Conservation (phyloP, 202 grass and related monocot species). For the Tripidium arundinaceum region DNA sequence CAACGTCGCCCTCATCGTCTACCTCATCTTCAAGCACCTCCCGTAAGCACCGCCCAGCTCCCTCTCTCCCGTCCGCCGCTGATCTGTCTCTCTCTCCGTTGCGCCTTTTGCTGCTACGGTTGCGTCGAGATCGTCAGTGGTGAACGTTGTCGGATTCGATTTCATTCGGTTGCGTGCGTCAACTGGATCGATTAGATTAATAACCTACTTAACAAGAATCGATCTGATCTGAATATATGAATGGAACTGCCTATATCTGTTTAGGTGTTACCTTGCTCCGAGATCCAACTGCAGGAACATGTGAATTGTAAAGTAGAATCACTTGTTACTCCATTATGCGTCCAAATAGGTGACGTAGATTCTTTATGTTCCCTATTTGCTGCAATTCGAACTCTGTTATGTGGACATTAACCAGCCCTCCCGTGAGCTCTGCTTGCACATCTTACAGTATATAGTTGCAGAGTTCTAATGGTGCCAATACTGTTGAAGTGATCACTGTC, state of each 20-base stretch:
- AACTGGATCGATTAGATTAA: background rate
- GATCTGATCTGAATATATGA: background rate
- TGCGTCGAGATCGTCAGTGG: background rate
- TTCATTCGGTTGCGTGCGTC: background rate
- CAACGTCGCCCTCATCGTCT: constrained; percentile 83
- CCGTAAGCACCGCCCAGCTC: constrained; percentile 24
- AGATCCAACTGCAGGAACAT: background rate
- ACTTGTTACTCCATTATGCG: background rate
- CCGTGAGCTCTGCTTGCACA: background rate
- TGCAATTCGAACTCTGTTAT: background rate
- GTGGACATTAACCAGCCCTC: background rate
- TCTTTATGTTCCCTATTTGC: background rate
- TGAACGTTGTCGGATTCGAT: background rate
- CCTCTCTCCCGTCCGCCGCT: background rate
- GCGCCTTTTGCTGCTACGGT: background rate
- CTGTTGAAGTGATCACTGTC: background rate
- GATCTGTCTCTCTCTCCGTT: background rate
- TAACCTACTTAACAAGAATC: background rate
- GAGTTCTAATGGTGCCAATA: background rate
- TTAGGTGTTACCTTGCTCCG: background rate
- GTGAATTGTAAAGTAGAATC: background rate
- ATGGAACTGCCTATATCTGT: background rate
- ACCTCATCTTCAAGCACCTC: constrained; percentile 94
- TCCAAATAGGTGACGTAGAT: background rate
- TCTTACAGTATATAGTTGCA: background rate